A percentile compares a stretch with the other conserved stretches of the same genome.
Conservation (phyloP, 352 stramenopile species). For the Pythium plurisporium region DNA sequence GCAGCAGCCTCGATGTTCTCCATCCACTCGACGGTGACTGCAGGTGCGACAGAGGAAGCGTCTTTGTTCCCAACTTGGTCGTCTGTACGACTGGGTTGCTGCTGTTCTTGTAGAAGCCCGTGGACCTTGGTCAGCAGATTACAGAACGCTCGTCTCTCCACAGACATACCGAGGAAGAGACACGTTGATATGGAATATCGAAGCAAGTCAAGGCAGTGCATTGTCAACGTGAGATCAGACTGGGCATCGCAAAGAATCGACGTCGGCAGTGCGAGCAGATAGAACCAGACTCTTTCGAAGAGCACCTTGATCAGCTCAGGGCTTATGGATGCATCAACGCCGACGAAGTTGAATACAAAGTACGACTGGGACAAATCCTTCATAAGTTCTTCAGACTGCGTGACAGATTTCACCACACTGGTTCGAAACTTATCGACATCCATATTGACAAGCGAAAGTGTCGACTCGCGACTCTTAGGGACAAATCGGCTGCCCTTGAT, state of each 20-base stretch:
- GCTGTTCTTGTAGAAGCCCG: slow-evolving; percentile 42
- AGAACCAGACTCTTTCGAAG: slow-evolving; percentile 94
- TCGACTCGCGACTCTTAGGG: slow-evolving; percentile 41
- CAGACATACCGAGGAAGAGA: slow-evolving; percentile 71
- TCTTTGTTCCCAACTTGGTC: no score
- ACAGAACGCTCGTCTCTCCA: slow-evolving; percentile 76
- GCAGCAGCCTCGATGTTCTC: slow-evolving; percentile 63
- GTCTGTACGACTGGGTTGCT: slow-evolving; percentile 16
- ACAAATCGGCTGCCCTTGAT: slow-evolving; percentile 76
- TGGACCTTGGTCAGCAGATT: slow-evolving; percentile 72
- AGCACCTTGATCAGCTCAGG: slow-evolving; percentile 90
- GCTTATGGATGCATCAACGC: slow-evolving; percentile 87
- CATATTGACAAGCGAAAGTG: slow-evolving; percentile 36
- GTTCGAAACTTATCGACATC: slow-evolving; percentile 78
- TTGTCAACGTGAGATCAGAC: slow-evolving; percentile 69
- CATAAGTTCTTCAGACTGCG: slow-evolving; percentile 82
- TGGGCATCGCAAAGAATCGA: slow-evolving; percentile 79
- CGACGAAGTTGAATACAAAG: slow-evolving; percentile 89
- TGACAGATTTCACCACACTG: slow-evolving; percentile 63
- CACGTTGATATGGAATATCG: slow-evolving; percentile 81
- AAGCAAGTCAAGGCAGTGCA: slow-evolving; percentile 80
- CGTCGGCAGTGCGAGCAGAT: slow-evolving; percentile 85
- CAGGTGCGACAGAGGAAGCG: not conserved
- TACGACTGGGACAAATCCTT: slow-evolving; percentile 78
- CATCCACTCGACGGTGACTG: slow-evolving; percentile 36